Evolutionary conservation across 1,284 basidiomycete species (phyloP), one percentile per base, ranked within the genome.

Genomic region (Caloboletus firmus): DNA sequence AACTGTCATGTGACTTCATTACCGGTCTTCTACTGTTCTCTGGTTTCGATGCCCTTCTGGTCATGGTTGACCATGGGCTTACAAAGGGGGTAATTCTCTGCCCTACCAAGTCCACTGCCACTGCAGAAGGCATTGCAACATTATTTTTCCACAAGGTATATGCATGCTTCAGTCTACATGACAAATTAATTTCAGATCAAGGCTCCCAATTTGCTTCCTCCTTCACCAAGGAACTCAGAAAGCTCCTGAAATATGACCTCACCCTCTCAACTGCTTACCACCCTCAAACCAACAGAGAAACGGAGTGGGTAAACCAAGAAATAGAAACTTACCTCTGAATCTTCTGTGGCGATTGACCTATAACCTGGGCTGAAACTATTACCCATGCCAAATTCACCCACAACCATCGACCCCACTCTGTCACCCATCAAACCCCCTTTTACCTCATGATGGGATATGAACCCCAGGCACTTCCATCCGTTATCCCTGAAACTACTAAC

Each of bases 41-140:
- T n/a, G n/a, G n/a, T n/a, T 59, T 49, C 26, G 54, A 68, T 51
- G 45, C 52, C 2, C 50, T 69, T 4, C 15, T 69, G 32, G 65
- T 68, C 8, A 17, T 67, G 30, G 60, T 68, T 0, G 43, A 58
- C 54, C 49, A 61, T 45, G 52, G 54, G 11, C 52, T 61, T 53
- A 50, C 30, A 0, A 62, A 56, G 49, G 47, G 52, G 50, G 47
- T 54, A 34, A 51, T 56, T 35, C 36, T 59, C 0, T 30, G 53
- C 2, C 63, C 68, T 0, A 61, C 63, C 7, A 44, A 44, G 2
- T 54, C 49, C 0, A 45, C n/a, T n/a, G 24, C 60, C 5, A 56
- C 51, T 5, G 28, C 60, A 0, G 37, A 58, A n/a, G 60, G 56
- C 0, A 45, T 64, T 0, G 59, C 62, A 0, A 0, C 20, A 0